These are phyloP conservation scores for Odontarrhena argentea DNA, from an alignment of 345 rosid genomes.

Conservation along the genomic window DNA sequence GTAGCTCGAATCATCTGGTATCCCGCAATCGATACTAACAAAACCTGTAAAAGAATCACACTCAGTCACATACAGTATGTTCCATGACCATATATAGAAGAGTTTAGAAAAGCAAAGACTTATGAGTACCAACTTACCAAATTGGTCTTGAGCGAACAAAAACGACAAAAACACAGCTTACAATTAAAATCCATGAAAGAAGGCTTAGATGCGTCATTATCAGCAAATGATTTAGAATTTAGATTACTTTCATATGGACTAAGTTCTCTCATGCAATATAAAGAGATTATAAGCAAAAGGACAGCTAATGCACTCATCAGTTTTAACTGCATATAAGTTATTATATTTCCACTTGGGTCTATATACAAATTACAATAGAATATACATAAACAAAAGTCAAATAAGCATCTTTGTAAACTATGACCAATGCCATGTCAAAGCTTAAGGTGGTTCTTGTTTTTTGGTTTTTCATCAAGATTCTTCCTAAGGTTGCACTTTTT, in stretches of 20 bases:
- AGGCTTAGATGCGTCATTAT: neutral
- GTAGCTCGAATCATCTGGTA: constrained; percentile 29
- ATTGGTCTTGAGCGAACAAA: constrained; percentile 33
- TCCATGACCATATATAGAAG: neutral
- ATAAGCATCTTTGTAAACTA: too few species aligned
- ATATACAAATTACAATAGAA: too few species aligned
- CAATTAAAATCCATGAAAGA: neutral
- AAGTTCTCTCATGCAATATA: constrained; percentile 18
- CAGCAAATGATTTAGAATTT: neutral
- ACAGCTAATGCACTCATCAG: too few species aligned
- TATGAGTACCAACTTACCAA: constrained; percentile 1
- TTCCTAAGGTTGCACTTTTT: too few species aligned
- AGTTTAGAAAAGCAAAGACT: neutral
- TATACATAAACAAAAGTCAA: too few species aligned
- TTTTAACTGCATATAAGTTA: too few species aligned
- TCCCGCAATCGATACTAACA: constrained; percentile 44
- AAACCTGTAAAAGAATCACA: constrained; percentile 29
- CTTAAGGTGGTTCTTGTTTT: too few species aligned
- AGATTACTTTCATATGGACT: constrained; percentile 7
- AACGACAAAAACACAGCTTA: constrained; percentile 3
- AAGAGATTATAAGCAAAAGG: too few species aligned
- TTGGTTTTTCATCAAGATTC: too few species aligned
- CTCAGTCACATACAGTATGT: neutral
- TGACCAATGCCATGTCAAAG: too few species aligned
- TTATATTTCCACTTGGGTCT: too few species aligned